phyloP scores from a whole-genome alignment of 2,329 filamentous ascomycete genomes.

The Microdochium paspali region DNA sequence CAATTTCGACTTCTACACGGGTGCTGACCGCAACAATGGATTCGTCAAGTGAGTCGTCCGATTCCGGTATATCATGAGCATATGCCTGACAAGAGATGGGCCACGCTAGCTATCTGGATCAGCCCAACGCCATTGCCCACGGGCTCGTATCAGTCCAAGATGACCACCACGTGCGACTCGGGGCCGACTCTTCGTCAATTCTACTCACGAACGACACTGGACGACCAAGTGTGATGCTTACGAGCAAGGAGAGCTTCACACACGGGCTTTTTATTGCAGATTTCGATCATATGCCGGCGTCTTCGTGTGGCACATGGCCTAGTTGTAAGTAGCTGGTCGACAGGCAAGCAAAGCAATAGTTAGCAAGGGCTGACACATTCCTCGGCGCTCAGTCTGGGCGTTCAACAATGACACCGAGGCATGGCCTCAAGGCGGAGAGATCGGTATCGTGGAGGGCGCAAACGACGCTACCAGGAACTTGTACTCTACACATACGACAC shows the following conservation, averaged over 20 bases:
- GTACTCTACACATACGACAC: conserved; percentile 51
- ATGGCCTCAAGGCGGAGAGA: conserved; percentile 56
- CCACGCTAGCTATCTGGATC: conserved; percentile 30
- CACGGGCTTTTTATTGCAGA: conserved; percentile 64
- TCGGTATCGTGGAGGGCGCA: conserved; percentile 64
- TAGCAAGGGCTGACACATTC: too few relatives aligned
- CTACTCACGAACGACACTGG: conserved; percentile 26
- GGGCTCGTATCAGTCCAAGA: conserved; percentile 33
- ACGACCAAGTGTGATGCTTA: conserved; percentile 55
- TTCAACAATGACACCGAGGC: conserved; percentile 28
- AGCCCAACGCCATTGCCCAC: conserved; percentile 24
- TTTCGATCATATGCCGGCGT: conserved; percentile 63
- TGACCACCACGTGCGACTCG: conserved; percentile 31
- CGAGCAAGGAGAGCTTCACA: conserved; percentile 53
- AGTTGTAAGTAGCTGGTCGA: conserved; percentile 41
- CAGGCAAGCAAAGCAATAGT: neutral
- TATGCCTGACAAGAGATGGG: conserved; percentile 1
- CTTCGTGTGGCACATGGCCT: conserved; percentile 64
- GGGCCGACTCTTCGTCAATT: conserved; percentile 30
- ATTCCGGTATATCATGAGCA: neutral
- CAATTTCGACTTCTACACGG: conserved; percentile 40
- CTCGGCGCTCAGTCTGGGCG: too few relatives aligned
- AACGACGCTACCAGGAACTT: conserved; percentile 50
- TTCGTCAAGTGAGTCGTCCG: conserved; percentile 51
- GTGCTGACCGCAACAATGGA: conserved; percentile 53